Base-by-base conservation (phyloP, 306 rosid species). In the Vigna reflexopilosa region DNA sequence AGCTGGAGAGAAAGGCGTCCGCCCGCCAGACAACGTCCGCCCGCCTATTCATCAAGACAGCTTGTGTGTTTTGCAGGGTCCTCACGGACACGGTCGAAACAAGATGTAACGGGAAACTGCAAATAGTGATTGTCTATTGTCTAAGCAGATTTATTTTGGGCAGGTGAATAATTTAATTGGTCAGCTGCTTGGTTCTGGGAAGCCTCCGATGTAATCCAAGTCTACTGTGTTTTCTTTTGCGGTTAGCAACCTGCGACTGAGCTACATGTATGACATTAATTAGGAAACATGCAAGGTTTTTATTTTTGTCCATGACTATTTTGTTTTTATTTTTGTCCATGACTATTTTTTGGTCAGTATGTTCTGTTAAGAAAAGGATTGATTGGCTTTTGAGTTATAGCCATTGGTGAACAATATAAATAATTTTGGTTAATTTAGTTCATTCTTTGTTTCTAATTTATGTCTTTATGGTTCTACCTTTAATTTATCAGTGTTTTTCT, bases 101-200 rank as follows among this genome's bases (percentile, higher is more conserved):
- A 19, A 68, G 42, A 52, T 15, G 7, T 61, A 66, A 51, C 45
- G 26, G 36, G 48, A n/a, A 9, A 32, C 22, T 66, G 57, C 70
- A 20, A n/a, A 30, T 65, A 67, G 12, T 66, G 15, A 14, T 65
- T 38, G 20, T 30, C 17, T 45, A n/a, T 34, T 52, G 42, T 58
- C 79, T 83, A 42, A 78, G 17, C 10, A 9, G 3, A 0, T 38
- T 57, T 69, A 57, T 28, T 69, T 16, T 54, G 78, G 50, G 22
- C 84, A 92, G 97, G 97, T 92, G 87, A 92, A 93, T 62, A 92
- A 90, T 86, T 84, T 92, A 67, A 58, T 92, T 12, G 97, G 97
- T 14, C 96, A 92, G 89, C 81, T 92, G 38, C 97, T 92, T 56
- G 97, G 96, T 79, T 77, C 96, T 34, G 96, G 97, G 72, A 79